These are phyloP conservation scores for Backusella sp. DNA, from an alignment of 192 early-diverging fungal species.

Conservation along the genomic window DNA sequence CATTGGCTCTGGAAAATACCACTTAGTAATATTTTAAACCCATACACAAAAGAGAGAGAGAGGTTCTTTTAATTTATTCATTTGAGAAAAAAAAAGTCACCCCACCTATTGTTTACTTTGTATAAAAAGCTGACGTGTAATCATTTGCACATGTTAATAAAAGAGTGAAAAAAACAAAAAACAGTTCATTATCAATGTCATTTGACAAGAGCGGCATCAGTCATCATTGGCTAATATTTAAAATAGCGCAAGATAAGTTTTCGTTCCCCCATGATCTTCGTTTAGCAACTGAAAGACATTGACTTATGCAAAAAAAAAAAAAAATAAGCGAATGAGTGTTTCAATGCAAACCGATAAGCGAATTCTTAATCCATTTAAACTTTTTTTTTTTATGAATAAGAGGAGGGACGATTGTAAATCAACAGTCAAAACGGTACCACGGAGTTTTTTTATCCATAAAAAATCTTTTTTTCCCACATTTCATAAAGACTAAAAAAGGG, in stretches of 20 bases:
- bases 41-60: not conserved
- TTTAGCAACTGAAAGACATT: not conserved
- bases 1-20: not conserved
- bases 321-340: not conserved
- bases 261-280: not conserved
- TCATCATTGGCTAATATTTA: not conserved
- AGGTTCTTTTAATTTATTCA: not conserved
- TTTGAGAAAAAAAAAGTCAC: not conserved
- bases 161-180: not conserved
- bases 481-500: not conserved
- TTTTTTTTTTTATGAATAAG: not conserved
- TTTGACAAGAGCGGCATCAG: not conserved
- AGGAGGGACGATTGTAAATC: not conserved
- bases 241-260: not conserved
- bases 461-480: not conserved
- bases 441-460: not conserved
- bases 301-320: not conserved
- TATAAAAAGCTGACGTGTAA: not conserved
- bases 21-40: not conserved
- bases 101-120: not conserved
- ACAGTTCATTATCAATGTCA: not conserved
- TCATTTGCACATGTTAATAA: not conserved
- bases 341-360: not conserved
- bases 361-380: conserved; percentile 1
- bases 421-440: not conserved